These are phyloP conservation scores for Cydonia oblonga DNA, from an alignment of 331 rosid species.

Conservation along the genomic window DNA sequence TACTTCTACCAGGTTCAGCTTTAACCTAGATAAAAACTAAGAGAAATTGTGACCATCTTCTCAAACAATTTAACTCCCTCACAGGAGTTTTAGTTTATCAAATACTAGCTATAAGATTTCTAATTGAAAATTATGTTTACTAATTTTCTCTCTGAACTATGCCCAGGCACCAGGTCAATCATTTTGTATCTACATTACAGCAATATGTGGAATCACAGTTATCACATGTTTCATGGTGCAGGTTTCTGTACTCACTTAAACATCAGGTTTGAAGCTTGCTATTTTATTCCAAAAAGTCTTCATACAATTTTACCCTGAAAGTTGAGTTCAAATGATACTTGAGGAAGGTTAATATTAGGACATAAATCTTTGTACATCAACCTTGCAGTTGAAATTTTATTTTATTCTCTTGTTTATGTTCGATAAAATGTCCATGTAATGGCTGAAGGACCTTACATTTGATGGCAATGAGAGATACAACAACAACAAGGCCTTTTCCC, in stretches of 20 bases:
- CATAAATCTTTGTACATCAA: neutral
- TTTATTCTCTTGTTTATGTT: neutral
- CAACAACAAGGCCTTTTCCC: too few relatives aligned
- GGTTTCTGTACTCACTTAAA: constrained; percentile 72
- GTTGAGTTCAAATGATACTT: neutral
- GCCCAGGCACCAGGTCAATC: constrained; percentile 86
- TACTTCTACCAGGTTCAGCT: neutral
- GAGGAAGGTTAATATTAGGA: neutral
- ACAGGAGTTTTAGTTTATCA: neutral
- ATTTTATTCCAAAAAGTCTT: neutral
- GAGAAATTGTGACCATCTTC: neutral
- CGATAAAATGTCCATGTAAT: neutral
- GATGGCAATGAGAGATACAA: neutral
- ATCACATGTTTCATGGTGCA: constrained; percentile 87
- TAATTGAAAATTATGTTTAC: constrained; percentile 9
- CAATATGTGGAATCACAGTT: constrained; percentile 90
- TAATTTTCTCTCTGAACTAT: constrained; percentile 14
- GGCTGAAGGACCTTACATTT: neutral
- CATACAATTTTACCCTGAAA: neutral
- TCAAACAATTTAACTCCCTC: neutral
- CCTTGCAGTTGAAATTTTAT: neutral
- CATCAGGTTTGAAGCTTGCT: constrained; percentile 53
- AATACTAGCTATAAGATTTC: neutral
- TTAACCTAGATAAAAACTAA: neutral
- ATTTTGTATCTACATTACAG: constrained; percentile 78